These are phyloP conservation scores for Hypoxylon sp. DNA, from an alignment of 2,329 filamentous ascomycete species.

Conservation along the genomic window DNA sequence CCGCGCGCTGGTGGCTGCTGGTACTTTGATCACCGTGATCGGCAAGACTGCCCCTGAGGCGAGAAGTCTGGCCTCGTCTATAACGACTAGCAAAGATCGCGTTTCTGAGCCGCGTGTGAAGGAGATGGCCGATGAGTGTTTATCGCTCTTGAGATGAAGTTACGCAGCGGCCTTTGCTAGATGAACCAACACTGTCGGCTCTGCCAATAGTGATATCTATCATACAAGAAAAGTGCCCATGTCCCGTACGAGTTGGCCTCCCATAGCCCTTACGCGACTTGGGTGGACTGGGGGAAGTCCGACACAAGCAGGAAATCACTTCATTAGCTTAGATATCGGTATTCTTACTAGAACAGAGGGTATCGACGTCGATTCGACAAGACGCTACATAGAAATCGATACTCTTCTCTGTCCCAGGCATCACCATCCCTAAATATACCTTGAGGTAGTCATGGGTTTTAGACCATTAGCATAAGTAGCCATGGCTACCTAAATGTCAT, in stretches of 20 bases:
- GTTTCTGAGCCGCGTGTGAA: slow-evolving; percentile 61
- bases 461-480: not conserved
- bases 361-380: not conserved
- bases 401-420: not conserved
- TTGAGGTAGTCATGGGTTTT: not conserved
- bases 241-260: not conserved
- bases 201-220: not conserved
- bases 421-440: too few relatives aligned
- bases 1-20: slow-evolving; percentile 82
- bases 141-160: slow-evolving; percentile 51
- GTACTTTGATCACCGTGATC: slow-evolving; percentile 77
- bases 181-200: not conserved
- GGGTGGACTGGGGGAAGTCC: not conserved
- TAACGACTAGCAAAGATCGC: slow-evolving; percentile 58
- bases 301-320: not conserved
- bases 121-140: slow-evolving; percentile 60
- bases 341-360: not conserved
- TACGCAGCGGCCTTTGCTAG: not conserved
- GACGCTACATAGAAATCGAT: not conserved
- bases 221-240: not conserved
- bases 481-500: not conserved
- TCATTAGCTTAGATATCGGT: not conserved
- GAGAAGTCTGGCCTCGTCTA: slow-evolving; percentile 57
- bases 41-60: slow-evolving; percentile 57
- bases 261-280: not conserved